A percentile compares a stretch with the other conserved stretches of the same genome.
Conservation (phyloP, 2,329 filamentous ascomycete species). For the Fusarium burgessii region DNA sequence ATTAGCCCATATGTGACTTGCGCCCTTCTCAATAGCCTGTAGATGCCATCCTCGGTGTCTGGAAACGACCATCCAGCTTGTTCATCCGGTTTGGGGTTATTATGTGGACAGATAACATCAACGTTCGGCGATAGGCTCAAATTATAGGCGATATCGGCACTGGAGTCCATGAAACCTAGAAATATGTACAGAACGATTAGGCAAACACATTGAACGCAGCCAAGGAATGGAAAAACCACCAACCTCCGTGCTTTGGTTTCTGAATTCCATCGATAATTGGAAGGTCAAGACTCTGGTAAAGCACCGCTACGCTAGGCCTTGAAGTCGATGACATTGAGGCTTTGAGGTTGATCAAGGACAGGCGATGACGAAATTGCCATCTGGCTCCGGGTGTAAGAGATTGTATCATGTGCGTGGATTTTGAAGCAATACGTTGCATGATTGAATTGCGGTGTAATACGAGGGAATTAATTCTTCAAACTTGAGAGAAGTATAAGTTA, state of each 20-base stretch:
- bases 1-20: conserved; percentile 63
- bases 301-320: conserved; percentile 53
- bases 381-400: background rate
- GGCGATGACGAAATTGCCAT: background rate
- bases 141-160: conserved; percentile 38
- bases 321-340: conserved; percentile 1
- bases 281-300: conserved; percentile 61
- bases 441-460: background rate
- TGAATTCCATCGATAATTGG: conserved; percentile 60
- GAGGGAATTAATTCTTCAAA: too few species aligned
- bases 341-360: background rate
- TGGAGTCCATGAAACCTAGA: conserved; percentile 37
- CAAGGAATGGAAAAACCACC: background rate
- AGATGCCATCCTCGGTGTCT: conserved; percentile 35
- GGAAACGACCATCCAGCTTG: conserved; percentile 36
- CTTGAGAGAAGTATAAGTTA: background rate
- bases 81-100: conserved; percentile 14
- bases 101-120: conserved; percentile 19
- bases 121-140: conserved; percentile 27
- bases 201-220: background rate
- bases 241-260: conserved; percentile 61
- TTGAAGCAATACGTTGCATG: background rate
- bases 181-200: background rate
- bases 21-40: conserved; percentile 53
- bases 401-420: background rate